These are phyloP conservation scores for Scedosporium boydii DNA, from an alignment of 2,329 filamentous ascomycete species.

Conservation along the genomic window DNA sequence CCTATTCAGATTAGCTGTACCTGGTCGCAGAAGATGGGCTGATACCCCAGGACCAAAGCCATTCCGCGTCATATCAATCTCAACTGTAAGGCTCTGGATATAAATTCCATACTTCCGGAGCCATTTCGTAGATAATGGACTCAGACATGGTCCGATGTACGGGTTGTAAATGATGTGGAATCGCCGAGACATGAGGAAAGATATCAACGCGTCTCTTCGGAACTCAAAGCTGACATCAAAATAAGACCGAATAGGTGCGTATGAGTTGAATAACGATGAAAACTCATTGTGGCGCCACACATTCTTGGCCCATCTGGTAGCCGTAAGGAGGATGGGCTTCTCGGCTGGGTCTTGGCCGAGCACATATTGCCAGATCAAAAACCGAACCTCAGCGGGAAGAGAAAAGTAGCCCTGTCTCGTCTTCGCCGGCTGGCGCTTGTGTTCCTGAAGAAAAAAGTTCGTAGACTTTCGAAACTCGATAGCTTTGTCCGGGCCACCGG, in stretches of 20 bases:
- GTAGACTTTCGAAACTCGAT: conserved; percentile 14
- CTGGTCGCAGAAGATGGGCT: conserved; percentile 15
- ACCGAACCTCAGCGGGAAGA: conserved; percentile 17
- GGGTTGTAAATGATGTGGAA: conserved; percentile 31
- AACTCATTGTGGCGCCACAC: conserved; percentile 27
- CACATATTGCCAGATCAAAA: conserved; percentile 18
- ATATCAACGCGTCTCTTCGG: conserved; percentile 25
- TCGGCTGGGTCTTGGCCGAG: conserved; percentile 7
- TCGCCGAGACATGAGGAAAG: conserved; percentile 21
- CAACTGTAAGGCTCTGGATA: conserved; percentile 26
- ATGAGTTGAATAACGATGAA: conserved; percentile 16
- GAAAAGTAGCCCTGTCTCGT: conserved; percentile 11
- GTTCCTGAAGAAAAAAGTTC: conserved; percentile 13
- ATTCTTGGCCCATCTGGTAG: conserved; percentile 15
- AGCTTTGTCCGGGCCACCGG: background rate
- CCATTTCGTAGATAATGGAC: conserved; percentile 25
- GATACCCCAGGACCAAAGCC: conserved; percentile 19
- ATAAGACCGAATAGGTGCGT: conserved; percentile 16
- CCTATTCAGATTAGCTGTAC: conserved; percentile 15
- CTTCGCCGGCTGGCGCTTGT: conserved; percentile 7
- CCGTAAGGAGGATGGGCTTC: conserved; percentile 21
- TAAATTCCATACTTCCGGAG: conserved; percentile 23
- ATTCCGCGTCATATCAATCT: conserved; percentile 30
- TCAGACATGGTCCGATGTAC: conserved; percentile 20
- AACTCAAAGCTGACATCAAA: conserved; percentile 23